phyloP scores from a whole-genome alignment of 2,329 filamentous ascomycete species.

The Pseudogymnoascus sp. region DNA sequence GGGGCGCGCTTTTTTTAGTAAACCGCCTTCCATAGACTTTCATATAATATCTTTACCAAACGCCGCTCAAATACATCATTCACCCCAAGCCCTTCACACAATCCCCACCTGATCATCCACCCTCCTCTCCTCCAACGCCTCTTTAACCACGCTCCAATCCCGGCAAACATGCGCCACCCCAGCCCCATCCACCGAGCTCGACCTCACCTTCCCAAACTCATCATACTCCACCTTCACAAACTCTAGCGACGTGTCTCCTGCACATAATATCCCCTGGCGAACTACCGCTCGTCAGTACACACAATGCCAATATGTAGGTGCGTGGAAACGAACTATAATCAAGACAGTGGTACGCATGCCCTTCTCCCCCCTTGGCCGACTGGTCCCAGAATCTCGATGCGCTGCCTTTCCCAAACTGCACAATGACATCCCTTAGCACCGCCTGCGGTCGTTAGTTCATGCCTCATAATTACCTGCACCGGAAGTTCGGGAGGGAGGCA shows the following conservation, averaged over 20 bases:
- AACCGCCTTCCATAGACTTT: not conserved
- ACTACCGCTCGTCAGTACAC: conserved; percentile 15
- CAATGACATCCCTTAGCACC: conserved; percentile 25
- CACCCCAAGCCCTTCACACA: conserved; percentile 12
- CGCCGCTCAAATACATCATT: not conserved
- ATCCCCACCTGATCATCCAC: conserved; percentile 24
- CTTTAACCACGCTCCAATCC: conserved; percentile 24
- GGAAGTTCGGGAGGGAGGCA: not conserved
- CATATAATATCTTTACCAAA: not conserved
- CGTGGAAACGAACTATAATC: conserved; percentile 23
- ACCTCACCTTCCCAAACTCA: conserved; percentile 19
- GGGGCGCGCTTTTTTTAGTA: not conserved
- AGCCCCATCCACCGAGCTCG: conserved; percentile 22
- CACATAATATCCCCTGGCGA: conserved; percentile 25
- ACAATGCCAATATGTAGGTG: not conserved
- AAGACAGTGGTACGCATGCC: conserved; percentile 28
- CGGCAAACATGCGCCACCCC: conserved; percentile 25
- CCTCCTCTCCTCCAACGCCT: conserved; percentile 22
- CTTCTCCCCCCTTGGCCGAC: conserved; percentile 21
- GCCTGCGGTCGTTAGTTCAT: conserved; percentile 13
- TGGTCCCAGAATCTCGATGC: conserved; percentile 19
- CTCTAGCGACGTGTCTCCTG: conserved; percentile 27
- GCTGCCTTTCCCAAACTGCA: conserved; percentile 24
- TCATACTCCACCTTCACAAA: conserved; percentile 19
- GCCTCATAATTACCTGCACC: not conserved